Evolutionary conservation across 495 filamentous ascomycete species (phyloP).

Genomic region (Penicillium psychrofluorescens): DNA sequence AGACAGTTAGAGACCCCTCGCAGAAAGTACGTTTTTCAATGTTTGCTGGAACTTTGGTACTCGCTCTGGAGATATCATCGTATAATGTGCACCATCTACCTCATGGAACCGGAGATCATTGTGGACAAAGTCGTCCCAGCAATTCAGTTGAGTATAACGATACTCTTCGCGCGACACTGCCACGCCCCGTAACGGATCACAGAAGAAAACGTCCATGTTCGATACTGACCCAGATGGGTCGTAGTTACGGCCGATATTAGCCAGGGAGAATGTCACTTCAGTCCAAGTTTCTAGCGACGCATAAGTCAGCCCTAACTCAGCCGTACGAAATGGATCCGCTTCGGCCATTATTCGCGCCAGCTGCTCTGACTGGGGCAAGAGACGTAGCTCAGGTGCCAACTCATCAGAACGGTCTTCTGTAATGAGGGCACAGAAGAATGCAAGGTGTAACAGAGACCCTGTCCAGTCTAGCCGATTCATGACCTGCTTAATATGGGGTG

Average conservation of each 20-base stretch:
- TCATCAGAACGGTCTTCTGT: background rate
- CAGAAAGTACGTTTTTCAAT: background rate
- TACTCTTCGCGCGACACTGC: slow-evolving; percentile 21
- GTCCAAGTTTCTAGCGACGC: background rate
- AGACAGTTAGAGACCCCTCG: background rate
- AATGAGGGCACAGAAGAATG: background rate
- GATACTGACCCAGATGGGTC: slow-evolving; percentile 30
- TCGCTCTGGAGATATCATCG: background rate
- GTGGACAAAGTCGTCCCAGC: slow-evolving; percentile 29
- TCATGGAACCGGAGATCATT: slow-evolving; percentile 17
- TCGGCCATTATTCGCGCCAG: background rate
- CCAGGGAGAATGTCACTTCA: background rate
- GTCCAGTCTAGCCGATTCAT: background rate
- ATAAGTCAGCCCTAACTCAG: background rate
- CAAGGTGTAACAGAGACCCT: background rate
- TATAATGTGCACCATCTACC: slow-evolving; percentile 26
- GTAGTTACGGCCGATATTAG: slow-evolving; percentile 15
- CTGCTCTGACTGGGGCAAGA: background rate
- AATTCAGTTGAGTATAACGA: slow-evolving; percentile 26
- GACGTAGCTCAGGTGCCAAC: background rate
- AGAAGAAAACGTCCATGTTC: slow-evolving; percentile 38
- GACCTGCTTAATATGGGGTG: slow-evolving; percentile 2
- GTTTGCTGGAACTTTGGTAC: background rate
- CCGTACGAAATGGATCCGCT: background rate
- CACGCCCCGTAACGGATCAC: slow-evolving; percentile 24